Base-by-base conservation (phyloP, 768 basidiomycete species). In the Strobilomyces confusus region DNA sequence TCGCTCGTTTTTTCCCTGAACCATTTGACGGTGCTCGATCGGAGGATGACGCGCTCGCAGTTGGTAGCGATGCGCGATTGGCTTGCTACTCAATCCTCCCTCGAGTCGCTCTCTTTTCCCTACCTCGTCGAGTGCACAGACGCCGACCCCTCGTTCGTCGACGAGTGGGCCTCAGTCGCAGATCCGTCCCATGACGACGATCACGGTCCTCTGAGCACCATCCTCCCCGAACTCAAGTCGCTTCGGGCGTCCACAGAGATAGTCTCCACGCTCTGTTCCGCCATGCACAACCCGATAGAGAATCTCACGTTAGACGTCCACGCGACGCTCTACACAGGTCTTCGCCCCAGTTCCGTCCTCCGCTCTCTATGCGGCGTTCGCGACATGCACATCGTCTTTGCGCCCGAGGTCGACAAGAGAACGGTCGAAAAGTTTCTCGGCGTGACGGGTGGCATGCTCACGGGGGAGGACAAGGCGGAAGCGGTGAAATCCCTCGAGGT, bases 381-480 rank as follows among this genome's bases (percentile, higher is more conserved):
- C 14, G 57, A 69, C 22, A 59, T 69, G 69, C 63, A 63, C 26
- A 47, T 69, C 33, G 34, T 69, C 37, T 69, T 69, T 38, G 59
- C 54, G 3, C 55, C 68, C n/a, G 69, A 65, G 22, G 68, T 69
- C n/a, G 68, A 69, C 45, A 69, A 64, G 58, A 51, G 68, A 44
- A 69, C 69, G 0, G 67, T 64, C 11, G 68, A 70, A 37, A 69
- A 69, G 30, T 69, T 69, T 34, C 63, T 69, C 22, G 65, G 58
- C 0, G 52, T 60, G 0, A 62, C 64, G 17, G 68, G 68, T 15
- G 56, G 51, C 32, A 60, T 61, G 44, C 25, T 69, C 13, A 52
- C 62, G 1, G 61, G 58, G 5, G 51, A 46, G 14, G 40, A 52
- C 32, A 60, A 54, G 26, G 17, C 30, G 0, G 54, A 32, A 11